phyloP scores from a whole-genome alignment of 257 asterid genomes.

The Gentiana macrophylla region DNA sequence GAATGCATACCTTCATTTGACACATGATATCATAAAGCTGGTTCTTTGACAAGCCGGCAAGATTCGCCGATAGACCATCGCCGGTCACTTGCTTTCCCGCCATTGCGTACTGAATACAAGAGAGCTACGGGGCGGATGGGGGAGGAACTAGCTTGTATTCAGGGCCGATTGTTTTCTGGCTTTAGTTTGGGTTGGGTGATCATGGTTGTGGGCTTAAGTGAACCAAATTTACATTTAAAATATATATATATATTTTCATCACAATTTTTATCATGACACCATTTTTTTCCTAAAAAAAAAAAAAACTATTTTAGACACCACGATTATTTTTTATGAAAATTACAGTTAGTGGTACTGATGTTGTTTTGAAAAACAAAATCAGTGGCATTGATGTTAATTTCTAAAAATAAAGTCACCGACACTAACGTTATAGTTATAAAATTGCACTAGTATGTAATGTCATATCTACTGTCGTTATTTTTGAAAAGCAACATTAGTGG shows the following conservation, averaged over 20 bases:
- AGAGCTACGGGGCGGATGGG: background rate
- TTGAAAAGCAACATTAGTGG: too few species aligned
- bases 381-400: too few species aligned
- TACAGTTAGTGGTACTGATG: too few species aligned
- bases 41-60: slow-evolving; percentile 82
- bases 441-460: too few species aligned
- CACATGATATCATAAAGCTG: slow-evolving; percentile 88
- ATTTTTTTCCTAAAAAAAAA: background rate
- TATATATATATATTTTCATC: too few species aligned
- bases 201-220: background rate
- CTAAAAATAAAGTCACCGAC: too few species aligned
- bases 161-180: background rate
- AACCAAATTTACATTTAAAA: too few species aligned
- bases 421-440: too few species aligned
- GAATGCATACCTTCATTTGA: slow-evolving; percentile 72
- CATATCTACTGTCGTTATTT: too few species aligned
- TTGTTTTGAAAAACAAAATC: too few species aligned
- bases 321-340: too few species aligned
- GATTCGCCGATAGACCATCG: slow-evolving; percentile 52
- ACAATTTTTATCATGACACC: background rate
- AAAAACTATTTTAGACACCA: too few species aligned
- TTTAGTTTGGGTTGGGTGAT: background rate
- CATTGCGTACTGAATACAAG: slow-evolving; percentile 26
- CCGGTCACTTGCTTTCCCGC: slow-evolving; percentile 75
- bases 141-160: background rate